These are phyloP conservation scores for Tephrocybe sp. DNA, from an alignment of 768 basidiomycete genomes.

Conservation along the genomic window DNA sequence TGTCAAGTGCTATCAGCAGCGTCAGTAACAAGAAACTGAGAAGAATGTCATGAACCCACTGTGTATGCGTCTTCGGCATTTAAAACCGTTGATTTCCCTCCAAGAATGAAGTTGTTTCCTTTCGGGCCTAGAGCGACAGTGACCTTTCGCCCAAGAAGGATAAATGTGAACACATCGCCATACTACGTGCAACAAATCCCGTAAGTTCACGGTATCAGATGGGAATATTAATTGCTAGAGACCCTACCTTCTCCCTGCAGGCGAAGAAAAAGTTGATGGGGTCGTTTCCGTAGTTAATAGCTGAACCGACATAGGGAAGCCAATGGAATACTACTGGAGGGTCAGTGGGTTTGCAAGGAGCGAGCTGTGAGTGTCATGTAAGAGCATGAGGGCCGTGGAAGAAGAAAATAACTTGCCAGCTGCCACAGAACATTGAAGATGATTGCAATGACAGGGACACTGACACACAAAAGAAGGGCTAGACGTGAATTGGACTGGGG, in stretches of 20 bases:
- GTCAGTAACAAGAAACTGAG: slow-evolving; percentile 2
- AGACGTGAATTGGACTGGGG: slow-evolving; percentile 35
- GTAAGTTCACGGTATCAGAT: neutral
- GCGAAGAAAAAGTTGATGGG: slow-evolving; percentile 86
- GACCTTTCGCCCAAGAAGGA: slow-evolving; percentile 84
- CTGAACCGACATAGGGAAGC: slow-evolving; percentile 89
- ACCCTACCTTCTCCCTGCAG: slow-evolving; percentile 72
- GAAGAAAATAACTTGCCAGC: slow-evolving; percentile 52
- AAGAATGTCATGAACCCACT: too few relatives aligned
- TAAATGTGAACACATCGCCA: slow-evolving; percentile 96
- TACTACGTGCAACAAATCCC: slow-evolving; percentile 50
- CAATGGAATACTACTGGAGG: slow-evolving; percentile 95
- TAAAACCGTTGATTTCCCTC: slow-evolving; percentile 89
- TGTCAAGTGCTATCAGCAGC: slow-evolving; percentile 67
- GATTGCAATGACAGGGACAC: slow-evolving; percentile 67
- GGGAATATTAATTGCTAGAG: neutral
- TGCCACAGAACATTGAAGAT: slow-evolving; percentile 78
- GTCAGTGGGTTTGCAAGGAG: slow-evolving; percentile 66
- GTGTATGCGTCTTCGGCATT: slow-evolving; percentile 97
- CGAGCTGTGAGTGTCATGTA: slow-evolving; percentile 40
- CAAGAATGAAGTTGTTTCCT: slow-evolving; percentile 93
- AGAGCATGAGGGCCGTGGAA: neutral
- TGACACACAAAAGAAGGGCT: slow-evolving; percentile 53
- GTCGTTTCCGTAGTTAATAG: slow-evolving; percentile 87
- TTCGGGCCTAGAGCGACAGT: slow-evolving; percentile 90